Percentiles rank a stretch among this genome's conserved stretches.
phyloP scores from a whole-genome alignment of 2,329 filamentous ascomycete genomes.

The Albifimbria verrucaria region DNA sequence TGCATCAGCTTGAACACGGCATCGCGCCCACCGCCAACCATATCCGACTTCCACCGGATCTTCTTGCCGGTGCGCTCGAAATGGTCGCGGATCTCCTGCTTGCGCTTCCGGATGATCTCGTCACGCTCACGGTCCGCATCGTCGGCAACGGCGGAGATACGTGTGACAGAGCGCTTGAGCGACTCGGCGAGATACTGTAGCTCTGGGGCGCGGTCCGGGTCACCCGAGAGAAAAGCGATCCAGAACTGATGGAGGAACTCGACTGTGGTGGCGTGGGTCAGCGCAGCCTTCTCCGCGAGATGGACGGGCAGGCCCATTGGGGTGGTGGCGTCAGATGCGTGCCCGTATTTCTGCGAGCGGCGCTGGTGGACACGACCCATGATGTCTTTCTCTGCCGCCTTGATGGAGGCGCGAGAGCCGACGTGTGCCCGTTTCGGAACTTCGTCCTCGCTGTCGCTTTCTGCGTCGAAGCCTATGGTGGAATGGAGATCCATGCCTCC shows the following conservation, averaged over 20 bases:
- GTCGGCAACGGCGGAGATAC: constrained; percentile 76
- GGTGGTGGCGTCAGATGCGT: constrained; percentile 41
- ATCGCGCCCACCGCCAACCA: constrained; percentile 70
- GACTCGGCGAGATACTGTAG: constrained; percentile 80
- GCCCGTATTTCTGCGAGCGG: constrained; percentile 55
- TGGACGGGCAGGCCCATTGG: constrained; percentile 54
- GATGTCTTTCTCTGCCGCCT: constrained; percentile 62
- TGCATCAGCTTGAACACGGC: constrained; percentile 74
- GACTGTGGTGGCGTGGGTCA: constrained; percentile 86
- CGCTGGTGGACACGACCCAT: constrained; percentile 62
- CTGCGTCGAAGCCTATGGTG: constrained; percentile 66
- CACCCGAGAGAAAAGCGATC: constrained; percentile 85
- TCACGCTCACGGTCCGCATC: constrained; percentile 75
- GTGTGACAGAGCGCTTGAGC: constrained; percentile 69
- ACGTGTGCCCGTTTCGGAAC: constrained; percentile 53
- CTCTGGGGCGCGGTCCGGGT: constrained; percentile 75
- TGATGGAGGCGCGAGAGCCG: constrained; percentile 66
- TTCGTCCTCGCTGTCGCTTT: constrained; percentile 66
- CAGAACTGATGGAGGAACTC: constrained; percentile 99
- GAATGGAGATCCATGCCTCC: constrained; percentile 58
- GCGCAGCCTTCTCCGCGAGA: constrained; percentile 54
- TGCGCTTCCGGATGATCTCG: constrained; percentile 62
- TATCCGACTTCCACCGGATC: constrained; percentile 63
- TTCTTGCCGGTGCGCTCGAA: constrained; percentile 73
- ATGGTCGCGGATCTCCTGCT: constrained; percentile 67